Evolutionary conservation across 495 filamentous ascomycete genomes (phyloP).

Genomic region (Xanthoparmelia taractica): DNA sequence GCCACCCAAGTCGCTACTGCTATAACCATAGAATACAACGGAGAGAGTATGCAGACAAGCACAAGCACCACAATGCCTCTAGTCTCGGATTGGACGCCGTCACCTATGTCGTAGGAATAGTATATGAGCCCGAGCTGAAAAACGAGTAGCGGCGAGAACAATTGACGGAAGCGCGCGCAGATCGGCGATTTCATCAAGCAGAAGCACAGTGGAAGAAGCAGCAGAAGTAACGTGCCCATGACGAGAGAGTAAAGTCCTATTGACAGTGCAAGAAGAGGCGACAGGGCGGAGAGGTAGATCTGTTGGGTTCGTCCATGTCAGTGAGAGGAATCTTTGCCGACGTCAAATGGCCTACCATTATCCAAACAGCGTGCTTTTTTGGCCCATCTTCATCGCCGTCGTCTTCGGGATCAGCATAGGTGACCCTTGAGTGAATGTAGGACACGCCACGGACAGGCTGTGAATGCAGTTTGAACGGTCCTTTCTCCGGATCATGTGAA

Average conservation of each 20-base stretch:
- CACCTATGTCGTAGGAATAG: conserved; percentile 31
- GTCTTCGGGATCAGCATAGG: conserved; percentile 11
- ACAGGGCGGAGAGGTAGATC: conserved; percentile 43
- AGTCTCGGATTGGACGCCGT: conserved; percentile 25
- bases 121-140: conserved; percentile 35
- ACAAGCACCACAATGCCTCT: conserved; percentile 34
- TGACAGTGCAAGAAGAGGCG: conserved; percentile 40
- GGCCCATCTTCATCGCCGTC: conserved; percentile 17
- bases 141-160: conserved; percentile 39
- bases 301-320: conserved; percentile 18
- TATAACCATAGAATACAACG: conserved; percentile 46
- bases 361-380: conserved; percentile 27
- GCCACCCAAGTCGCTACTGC: conserved; percentile 52
- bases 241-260: conserved; percentile 41
- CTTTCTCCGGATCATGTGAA: conserved; percentile 6
- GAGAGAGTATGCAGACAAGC: conserved; percentile 45
- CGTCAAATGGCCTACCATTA: conserved; percentile 23
- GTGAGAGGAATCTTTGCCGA: not conserved
- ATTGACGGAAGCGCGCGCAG: conserved; percentile 33
- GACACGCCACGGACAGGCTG: not conserved
- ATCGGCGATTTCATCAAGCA: conserved; percentile 35
- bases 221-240: conserved; percentile 36
- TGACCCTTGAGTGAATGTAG: conserved; percentile 1
- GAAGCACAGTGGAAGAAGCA: conserved; percentile 39
- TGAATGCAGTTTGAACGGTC: not conserved